Evolutionary conservation across 805 yeast species (phyloP), one percentile per base, ranked within the genome.

Genomic region (Hyphopichia homilentoma): DNA sequence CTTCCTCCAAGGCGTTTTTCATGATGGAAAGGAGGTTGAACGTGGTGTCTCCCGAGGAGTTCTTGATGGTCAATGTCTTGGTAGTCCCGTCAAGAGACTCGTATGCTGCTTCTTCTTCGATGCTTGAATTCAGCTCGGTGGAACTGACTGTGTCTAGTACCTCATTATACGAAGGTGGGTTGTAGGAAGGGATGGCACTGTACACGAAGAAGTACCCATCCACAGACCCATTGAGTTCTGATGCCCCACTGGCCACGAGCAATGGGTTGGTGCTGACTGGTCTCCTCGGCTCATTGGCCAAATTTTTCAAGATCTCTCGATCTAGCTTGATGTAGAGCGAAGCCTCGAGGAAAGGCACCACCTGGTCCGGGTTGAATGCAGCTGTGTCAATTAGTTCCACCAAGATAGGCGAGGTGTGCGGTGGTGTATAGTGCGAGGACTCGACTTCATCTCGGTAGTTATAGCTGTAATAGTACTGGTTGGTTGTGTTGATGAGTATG

Each of bases 371-470:
- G 28, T 77, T 73, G 52, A 79, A 81, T 2, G 83, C 77, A 0
- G 89, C 87, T 0, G 90, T 80, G 45, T 84, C 94, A 1, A 84
- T 75, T 20, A 84, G 59, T 48, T 84, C 94, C 4, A 81, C 60
- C 19, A 77, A 54, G 7, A 82, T 74, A 1, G 88, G 85, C 0
- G 82, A 61, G 9, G 73, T 62, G 3, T 57, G 52, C 0, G 85
- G 85, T 0, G 77, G 75, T 2, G 45, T 27, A 26, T 49, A 42
- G 8, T 26, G 27, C 4, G 12, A 16, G 4, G 34, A 15, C 3
- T 20, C 15, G 6, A 27, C 7, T 25, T 43, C 44, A 2, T 13
- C n/a, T 9, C 28, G 22, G 13, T 23, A 34, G 11, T 34, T 32
- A 29, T 47, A 50, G 2, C 47, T 37, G 1, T 46, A 39, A 32